A percentile compares a stretch with the other conserved stretches of the same genome.
Conservation (phyloP, 805 yeast species). For the Candida boleticola region DNA sequence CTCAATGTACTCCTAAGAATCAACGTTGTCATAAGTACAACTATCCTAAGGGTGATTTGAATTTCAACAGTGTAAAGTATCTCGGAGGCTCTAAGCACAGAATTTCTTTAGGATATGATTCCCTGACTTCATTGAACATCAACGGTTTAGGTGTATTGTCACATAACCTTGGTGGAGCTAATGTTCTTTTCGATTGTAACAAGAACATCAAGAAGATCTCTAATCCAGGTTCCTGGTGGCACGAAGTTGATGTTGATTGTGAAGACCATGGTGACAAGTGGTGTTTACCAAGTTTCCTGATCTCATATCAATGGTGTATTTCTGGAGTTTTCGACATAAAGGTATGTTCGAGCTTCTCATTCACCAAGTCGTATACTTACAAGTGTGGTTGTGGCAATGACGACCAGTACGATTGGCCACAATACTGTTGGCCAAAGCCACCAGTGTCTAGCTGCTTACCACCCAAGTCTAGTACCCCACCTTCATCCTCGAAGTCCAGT, state of each 20-base stretch:
- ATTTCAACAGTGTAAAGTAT: background rate
- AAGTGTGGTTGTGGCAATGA: conserved; percentile 2
- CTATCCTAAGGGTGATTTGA: conserved; percentile 1
- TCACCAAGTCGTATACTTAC: conserved; percentile 2
- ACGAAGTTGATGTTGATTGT: conserved; percentile 2
- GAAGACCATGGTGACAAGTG: conserved; percentile 1
- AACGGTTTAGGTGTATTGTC: too few relatives aligned
- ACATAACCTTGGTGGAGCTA: background rate
- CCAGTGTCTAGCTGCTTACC: background rate
- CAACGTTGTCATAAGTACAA: background rate
- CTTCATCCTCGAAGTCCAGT: too few relatives aligned
- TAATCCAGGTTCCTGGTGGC: background rate
- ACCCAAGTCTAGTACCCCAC: background rate
- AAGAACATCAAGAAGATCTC: background rate
- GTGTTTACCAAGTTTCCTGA: conserved; percentile 3
- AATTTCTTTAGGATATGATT: background rate
- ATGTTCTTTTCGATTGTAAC: background rate
- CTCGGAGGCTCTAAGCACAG: background rate
- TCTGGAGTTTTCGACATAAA: background rate
- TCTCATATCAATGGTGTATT: conserved; percentile 1
- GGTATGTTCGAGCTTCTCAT: background rate
- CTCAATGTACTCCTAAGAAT: background rate
- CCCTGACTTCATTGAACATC: background rate
- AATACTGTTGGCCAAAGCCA: conserved; percentile 6
- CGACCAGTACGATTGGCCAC: conserved; percentile 1